Evolutionary conservation across 78 protist species (phyloP).

Genomic region (Chrysochromulina tobinii): DNA sequence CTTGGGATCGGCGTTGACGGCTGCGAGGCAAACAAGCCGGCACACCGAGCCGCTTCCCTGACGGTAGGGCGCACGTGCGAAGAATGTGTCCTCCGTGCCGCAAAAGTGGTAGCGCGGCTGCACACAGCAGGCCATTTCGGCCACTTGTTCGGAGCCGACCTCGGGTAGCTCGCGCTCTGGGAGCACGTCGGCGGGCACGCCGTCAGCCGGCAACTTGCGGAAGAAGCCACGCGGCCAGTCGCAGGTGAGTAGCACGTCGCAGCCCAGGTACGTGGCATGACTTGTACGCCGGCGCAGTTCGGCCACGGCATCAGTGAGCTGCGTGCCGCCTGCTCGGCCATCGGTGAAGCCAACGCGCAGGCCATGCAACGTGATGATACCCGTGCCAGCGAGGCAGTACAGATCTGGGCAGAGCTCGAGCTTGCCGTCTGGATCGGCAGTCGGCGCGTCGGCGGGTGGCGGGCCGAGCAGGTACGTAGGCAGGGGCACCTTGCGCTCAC

Average conservation of each 20-base stretch:
- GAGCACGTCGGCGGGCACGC: not conserved
- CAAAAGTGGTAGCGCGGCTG: slow-evolving; percentile 28
- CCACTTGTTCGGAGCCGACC: not conserved
- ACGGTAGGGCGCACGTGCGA: not conserved
- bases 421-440: not conserved
- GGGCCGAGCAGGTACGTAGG: not conserved
- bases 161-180: not conserved
- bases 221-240: slow-evolving; percentile 2
- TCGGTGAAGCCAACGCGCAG: not conserved
- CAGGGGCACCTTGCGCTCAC: not conserved
- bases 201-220: not conserved
- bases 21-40: not conserved
- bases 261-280: not conserved
- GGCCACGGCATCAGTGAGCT: not conserved
- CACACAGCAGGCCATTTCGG: not conserved
- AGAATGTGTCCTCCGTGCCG: not conserved
- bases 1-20: not conserved
- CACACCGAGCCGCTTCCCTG: not conserved
- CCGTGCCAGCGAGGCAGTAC: not conserved
- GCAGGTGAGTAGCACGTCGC: not conserved
- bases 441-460: not conserved
- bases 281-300: not conserved
- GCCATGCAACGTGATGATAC: not conserved
- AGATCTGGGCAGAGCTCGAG: not conserved
- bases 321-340: too few relatives aligned